phyloP scores from a whole-genome alignment of 305 asterid species.

The Fraxinus greggii region DNA sequence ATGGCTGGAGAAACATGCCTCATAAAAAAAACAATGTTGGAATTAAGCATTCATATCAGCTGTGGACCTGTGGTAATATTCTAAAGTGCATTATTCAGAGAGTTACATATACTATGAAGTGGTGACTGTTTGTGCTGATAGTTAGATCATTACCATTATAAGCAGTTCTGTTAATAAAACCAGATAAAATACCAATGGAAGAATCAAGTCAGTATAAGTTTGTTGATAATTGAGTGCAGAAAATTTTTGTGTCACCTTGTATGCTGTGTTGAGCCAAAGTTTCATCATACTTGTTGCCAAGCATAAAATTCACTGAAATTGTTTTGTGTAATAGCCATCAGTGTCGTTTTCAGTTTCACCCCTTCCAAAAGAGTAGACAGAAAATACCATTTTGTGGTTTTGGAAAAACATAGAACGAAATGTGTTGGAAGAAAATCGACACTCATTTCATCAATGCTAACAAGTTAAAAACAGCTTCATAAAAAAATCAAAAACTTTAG shows the following conservation, averaged over 20 bases:
- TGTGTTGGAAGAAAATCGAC: background rate
- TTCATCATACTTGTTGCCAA: background rate
- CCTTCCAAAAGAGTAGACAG: background rate
- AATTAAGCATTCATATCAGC: background rate
- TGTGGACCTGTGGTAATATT: background rate
- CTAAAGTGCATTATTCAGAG: background rate
- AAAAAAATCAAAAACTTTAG: background rate
- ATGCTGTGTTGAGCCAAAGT: background rate
- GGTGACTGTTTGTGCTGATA: slow-evolving; percentile 2
- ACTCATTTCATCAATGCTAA: background rate
- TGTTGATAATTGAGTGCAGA: slow-evolving; percentile 1
- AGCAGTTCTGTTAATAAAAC: slow-evolving; percentile 8
- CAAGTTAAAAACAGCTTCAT: background rate
- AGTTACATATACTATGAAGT: slow-evolving; percentile 7
- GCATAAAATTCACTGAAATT: background rate
- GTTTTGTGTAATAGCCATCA: background rate
- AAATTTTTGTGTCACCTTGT: background rate
- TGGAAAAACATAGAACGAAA: background rate
- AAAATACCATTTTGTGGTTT: background rate
- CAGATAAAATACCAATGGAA: slow-evolving; percentile 7
- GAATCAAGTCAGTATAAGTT: slow-evolving; percentile 6
- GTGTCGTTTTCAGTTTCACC: background rate
- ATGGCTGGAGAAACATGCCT: slow-evolving; percentile 3
- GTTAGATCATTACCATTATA: slow-evolving; percentile 5
- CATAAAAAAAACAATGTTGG: slow-evolving; percentile 17